These are phyloP conservation scores for Leishmania aethiopica DNA, from an alignment of 208 protist species.

Conservation along the genomic window DNA sequence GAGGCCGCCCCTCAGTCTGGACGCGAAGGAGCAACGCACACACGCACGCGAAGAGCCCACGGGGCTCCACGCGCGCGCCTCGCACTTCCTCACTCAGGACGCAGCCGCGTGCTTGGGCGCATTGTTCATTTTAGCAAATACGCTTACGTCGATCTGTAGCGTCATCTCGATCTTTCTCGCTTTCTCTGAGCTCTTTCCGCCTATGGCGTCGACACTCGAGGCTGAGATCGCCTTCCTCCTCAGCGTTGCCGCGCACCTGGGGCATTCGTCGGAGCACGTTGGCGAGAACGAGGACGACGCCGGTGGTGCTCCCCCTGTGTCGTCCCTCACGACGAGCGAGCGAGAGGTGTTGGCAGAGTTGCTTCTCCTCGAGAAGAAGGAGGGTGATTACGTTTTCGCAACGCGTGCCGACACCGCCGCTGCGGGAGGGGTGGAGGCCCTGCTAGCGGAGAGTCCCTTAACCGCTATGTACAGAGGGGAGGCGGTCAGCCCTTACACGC, in stretches of 20 bases:
- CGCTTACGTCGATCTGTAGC: no score
- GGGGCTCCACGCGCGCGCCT: background rate
- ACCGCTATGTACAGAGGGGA: conserved; percentile 24
- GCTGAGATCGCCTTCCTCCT: conserved; percentile 25
- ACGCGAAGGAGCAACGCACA: background rate
- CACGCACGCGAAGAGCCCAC: background rate
- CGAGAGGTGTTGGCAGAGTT: conserved; percentile 23
- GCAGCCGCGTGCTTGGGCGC: background rate
- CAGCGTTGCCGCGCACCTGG: conserved; percentile 16
- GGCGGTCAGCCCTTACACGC: conserved; percentile 22
- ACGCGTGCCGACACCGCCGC: background rate
- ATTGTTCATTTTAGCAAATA: background rate
- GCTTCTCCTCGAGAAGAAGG: conserved; percentile 23
- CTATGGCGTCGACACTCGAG: conserved; percentile 22
- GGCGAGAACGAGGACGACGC: background rate
- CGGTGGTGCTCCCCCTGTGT: background rate
- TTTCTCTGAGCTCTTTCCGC: background rate
- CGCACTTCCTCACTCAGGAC: background rate
- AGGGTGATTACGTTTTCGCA: background rate
- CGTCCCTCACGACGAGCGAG: conserved; percentile 9
- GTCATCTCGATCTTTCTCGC: background rate
- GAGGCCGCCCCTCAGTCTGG: background rate
- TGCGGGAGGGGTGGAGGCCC: background rate
- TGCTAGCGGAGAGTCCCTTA: conserved; percentile 28
- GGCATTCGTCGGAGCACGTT: background rate